A percentile compares a stretch with the other conserved stretches of the same genome.
Evolutionary conservation across 148 eudicot genomes (phyloP).

Genomic region (Camellia lanceoleosa): DNA sequence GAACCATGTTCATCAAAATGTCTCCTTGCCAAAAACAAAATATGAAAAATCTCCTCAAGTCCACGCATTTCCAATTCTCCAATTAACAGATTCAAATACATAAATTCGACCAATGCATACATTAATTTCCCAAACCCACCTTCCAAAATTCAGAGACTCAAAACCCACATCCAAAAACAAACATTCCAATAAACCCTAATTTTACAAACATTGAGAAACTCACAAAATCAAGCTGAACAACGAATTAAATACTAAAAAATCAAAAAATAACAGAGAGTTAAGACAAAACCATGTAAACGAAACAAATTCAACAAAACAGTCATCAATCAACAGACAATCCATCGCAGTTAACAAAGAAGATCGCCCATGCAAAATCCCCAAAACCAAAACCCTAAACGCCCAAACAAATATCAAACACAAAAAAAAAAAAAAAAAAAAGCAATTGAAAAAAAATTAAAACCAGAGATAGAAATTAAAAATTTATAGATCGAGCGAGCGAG

Average conservation of each 20-base stretch:
- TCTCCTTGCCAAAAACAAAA: slow-evolving; percentile 6
- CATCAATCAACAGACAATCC: slow-evolving; percentile 3
- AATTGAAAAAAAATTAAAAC: background rate
- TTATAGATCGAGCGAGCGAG: slow-evolving; percentile 45
- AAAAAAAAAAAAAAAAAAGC: too few relatives aligned
- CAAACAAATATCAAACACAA: slow-evolving; percentile 1
- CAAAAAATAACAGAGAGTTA: background rate
- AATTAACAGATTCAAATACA: background rate
- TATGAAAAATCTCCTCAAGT: background rate
- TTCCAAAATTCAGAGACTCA: background rate
- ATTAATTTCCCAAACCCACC: slow-evolving; percentile 6
- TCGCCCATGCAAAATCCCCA: background rate
- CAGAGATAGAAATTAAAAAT: background rate
- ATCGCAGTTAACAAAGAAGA: background rate
- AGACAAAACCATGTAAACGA: background rate
- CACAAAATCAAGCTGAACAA: slow-evolving; percentile 5
- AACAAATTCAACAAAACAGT: background rate
- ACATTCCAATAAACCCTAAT: slow-evolving; percentile 37
- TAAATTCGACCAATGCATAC: background rate
- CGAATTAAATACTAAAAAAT: background rate
- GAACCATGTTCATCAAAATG: background rate
- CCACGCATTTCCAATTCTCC: background rate
- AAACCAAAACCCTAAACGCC: slow-evolving; percentile 6
- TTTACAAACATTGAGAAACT: background rate
- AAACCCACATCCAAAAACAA: background rate